These are phyloP conservation scores for Echites panduratus DNA, from an alignment of 257 asterid species.

Conservation along the genomic window DNA sequence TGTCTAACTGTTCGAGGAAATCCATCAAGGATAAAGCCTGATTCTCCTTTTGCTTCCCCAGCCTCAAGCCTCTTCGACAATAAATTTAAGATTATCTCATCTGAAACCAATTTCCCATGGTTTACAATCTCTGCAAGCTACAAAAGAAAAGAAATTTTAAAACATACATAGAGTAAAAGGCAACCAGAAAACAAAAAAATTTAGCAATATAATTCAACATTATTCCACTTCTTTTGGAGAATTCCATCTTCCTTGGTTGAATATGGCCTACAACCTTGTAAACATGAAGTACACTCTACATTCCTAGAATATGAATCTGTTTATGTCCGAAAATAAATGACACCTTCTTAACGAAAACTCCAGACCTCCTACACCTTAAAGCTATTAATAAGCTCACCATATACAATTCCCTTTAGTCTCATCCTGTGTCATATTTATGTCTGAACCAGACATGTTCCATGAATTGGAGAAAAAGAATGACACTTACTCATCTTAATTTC, in stretches of 20 bases:
- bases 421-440: background rate
- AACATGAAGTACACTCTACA: too few species aligned
- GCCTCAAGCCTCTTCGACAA: constrained; percentile 87
- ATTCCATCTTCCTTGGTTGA: background rate
- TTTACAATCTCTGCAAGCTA: constrained; percentile 88
- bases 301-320: background rate
- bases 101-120: constrained; percentile 94
- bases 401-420: background rate
- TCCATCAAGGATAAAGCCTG: constrained; percentile 89
- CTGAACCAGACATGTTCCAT: background rate
- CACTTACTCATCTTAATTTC: background rate
- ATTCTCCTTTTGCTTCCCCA: constrained; percentile 81
- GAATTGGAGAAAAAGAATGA: background rate
- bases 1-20: constrained; percentile 95
- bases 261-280: background rate
- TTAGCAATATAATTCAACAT: background rate
- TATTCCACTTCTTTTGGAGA: background rate
- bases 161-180: background rate
- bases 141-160: constrained; percentile 8
- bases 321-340: background rate
- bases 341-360: background rate
- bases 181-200: background rate
- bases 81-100: constrained; percentile 74
- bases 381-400: background rate
- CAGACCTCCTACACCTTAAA: background rate